Evolutionary conservation across 352 stramenopile species (phyloP).

Genomic region (Pythium dissimile): DNA sequence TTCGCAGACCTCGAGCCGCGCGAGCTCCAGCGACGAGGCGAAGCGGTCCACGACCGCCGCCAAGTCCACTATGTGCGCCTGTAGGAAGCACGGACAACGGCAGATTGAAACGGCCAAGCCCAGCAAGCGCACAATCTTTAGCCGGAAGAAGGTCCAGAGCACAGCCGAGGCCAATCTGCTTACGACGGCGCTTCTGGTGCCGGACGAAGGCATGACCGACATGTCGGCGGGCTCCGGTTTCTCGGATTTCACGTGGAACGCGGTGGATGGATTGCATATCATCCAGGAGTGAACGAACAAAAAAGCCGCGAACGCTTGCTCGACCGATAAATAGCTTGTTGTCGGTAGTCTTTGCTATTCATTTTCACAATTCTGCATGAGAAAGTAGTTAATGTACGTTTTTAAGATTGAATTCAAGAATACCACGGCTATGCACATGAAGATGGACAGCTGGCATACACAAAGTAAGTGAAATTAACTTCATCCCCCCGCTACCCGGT

Average conservation of each 20-base stretch:
- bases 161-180: slow-evolving; percentile 33
- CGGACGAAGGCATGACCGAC: slow-evolving; percentile 17
- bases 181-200: slow-evolving; percentile 33
- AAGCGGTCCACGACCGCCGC: not conserved
- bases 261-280: not conserved
- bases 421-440: no score
- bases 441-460: no score
- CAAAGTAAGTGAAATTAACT: no score
- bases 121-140: slow-evolving; percentile 20
- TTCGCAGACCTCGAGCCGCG: not conserved
- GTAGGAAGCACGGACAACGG: slow-evolving; percentile 35
- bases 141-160: slow-evolving; percentile 26
- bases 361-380: no score
- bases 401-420: no score
- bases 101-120: slow-evolving; percentile 17
- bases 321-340: no score
- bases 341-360: no score
- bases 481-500: no score
- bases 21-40: not conserved
- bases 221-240: not conserved
- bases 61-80: slow-evolving; percentile 29
- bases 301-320: no score
- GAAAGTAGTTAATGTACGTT: no score
- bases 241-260: not conserved
- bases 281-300: not conserved